Evolutionary conservation across 352 stramenopile species (phyloP), one percentile per base, ranked within the genome.

Genomic region (Globisporangium rhizosaccharum): DNA sequence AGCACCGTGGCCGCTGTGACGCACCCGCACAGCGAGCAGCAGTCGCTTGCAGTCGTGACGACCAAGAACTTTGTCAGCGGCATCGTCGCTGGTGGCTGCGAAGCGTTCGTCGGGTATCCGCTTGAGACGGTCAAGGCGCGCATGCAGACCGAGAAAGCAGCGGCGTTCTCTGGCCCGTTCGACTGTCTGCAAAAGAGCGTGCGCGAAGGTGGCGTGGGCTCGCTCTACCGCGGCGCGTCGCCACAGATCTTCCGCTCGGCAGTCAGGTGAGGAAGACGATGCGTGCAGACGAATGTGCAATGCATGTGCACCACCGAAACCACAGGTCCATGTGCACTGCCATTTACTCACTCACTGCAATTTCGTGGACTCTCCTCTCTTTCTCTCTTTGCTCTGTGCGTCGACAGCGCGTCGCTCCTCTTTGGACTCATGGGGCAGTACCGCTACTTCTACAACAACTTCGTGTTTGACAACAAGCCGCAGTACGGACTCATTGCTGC

Each of bases 391-490:
- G 28, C 23, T 53, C 9, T 59, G 47, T 41, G n/a, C 20, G 42
- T 48, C 4, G 5, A 39, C 47, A 86, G 76, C 33, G 76, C 76
- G 14, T 89, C 76, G 14, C 66, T 87, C 49, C 67, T 87, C 57
- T 87, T 89, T 66, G 79, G 79, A 1, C 72, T 89, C 51, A 87
- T 89, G 79, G 76, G 77, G 0, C 79, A 89, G 65, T 89, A 86
- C 62, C 75, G 76, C 20, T 86, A 81, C 58, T 76, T 87, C 51
- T 87, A 80, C 73, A 83, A 79, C 63, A 85, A 75, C 52, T 73
- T 70, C n/a, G 52, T 84, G 26, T 80, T 84, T 25, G 56, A 71
- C 28, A 73, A 85, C 33, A 75, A 85, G 50, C 76, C 79, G 14
- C 62, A 75, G 59, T 67, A 73, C 47, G 73, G 75, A 23, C 62